A percentile compares a stretch with the other conserved stretches of the same genome.
Conservation (phyloP, 2,329 filamentous ascomycete genomes). For the Cadophora malorum region DNA sequence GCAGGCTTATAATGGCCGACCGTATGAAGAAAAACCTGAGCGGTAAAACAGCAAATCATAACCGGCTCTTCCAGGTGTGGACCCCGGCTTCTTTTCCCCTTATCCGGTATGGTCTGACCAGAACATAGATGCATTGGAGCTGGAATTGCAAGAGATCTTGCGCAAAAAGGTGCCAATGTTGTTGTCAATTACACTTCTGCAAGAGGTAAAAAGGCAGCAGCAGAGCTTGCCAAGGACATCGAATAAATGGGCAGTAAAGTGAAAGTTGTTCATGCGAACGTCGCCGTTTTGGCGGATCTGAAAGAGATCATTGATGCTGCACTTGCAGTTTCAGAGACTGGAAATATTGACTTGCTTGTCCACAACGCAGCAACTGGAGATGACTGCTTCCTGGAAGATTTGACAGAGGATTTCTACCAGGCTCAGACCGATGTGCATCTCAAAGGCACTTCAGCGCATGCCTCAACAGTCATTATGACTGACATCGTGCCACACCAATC, state of each 20-base stretch:
- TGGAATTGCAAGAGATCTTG: slow-evolving; percentile 55
- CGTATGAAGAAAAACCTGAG: slow-evolving; percentile 15
- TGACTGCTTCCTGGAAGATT: slow-evolving; percentile 45
- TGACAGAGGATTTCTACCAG: slow-evolving; percentile 58
- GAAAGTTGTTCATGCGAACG: slow-evolving; percentile 24
- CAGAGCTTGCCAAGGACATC: slow-evolving; percentile 37
- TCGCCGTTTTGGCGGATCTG: slow-evolving; percentile 19
- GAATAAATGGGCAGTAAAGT: slow-evolving; percentile 35
- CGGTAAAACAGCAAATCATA: slow-evolving; percentile 26
- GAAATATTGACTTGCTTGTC: slow-evolving; percentile 43
- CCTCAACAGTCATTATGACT: not conserved
- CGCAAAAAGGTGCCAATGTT: slow-evolving; percentile 52
- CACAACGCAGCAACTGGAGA: slow-evolving; percentile 37
- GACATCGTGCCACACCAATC: slow-evolving; percentile 55
- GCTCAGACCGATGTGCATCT: slow-evolving; percentile 61
- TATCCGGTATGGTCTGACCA: not conserved
- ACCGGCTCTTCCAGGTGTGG: slow-evolving; percentile 24
- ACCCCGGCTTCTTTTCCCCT: not conserved
- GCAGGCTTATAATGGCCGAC: not conserved
- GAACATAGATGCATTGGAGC: slow-evolving; percentile 53
- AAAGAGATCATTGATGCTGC: slow-evolving; percentile 26
- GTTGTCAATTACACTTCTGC: slow-evolving; percentile 25
- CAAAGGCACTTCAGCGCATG: slow-evolving; percentile 20
- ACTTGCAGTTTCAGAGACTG: slow-evolving; percentile 20
- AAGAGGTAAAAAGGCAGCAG: slow-evolving; percentile 46